Conservation (phyloP, 2,329 filamentous ascomycete species). For the Saccharata proteae region DNA sequence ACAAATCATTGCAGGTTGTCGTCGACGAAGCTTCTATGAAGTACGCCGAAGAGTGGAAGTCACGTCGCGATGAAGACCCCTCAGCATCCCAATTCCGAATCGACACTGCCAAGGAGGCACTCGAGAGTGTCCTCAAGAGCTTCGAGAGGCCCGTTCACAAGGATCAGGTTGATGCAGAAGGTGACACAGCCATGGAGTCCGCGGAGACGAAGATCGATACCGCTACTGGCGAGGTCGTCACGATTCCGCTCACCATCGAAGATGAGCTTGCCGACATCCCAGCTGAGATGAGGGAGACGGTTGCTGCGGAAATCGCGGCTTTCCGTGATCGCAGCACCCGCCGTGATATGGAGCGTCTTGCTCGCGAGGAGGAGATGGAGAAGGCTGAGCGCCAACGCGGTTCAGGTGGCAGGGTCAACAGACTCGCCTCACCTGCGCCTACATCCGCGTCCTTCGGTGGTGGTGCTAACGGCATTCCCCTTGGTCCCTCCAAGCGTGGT, state of each 20-base stretch:
- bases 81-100: slow-evolving; percentile 53
- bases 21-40: slow-evolving; percentile 74
- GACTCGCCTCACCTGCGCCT: slow-evolving; percentile 63
- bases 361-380: slow-evolving; percentile 85
- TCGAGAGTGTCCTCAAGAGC: slow-evolving; percentile 57
- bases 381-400: slow-evolving; percentile 69
- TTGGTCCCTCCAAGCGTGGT: slow-evolving; percentile 57
- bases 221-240: slow-evolving; percentile 67
- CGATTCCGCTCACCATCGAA: slow-evolving; percentile 68
- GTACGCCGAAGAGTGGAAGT: slow-evolving; percentile 74
- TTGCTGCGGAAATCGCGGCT: slow-evolving; percentile 84
- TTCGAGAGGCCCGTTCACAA: slow-evolving; percentile 52
- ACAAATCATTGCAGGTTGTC: slow-evolving; percentile 34
- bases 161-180: slow-evolving; percentile 43
- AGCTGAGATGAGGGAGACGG: slow-evolving; percentile 88
- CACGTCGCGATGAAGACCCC: slow-evolving; percentile 51
- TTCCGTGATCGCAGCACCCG: slow-evolving; percentile 87
- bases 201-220: slow-evolving; percentile 39
- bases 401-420: slow-evolving; percentile 47
- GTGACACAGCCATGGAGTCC: slow-evolving; percentile 55
- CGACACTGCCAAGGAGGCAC: slow-evolving; percentile 53
- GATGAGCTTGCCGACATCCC: slow-evolving; percentile 95
- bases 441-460: slow-evolving; percentile 44
- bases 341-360: slow-evolving; percentile 76
- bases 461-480: slow-evolving; percentile 61